Percentiles rank a stretch among this genome's conserved stretches.
Conservation (phyloP, 805 yeast species). For the Candida oleophila region DNA sequence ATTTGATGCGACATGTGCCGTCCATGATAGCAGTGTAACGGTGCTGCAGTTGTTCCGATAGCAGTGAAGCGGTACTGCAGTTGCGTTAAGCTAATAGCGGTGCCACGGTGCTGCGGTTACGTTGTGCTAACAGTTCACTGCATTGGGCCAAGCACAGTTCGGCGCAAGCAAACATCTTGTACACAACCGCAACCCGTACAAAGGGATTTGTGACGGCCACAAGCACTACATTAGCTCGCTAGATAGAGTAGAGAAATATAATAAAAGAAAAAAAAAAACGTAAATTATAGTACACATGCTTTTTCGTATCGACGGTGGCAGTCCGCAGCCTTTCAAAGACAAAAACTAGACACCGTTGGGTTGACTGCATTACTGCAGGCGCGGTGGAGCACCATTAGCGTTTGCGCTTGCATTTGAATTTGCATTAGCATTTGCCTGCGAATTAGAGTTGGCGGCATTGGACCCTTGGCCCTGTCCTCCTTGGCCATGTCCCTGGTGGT, state of each 20-base stretch:
- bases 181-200: no score
- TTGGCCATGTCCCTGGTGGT: constrained; percentile 9
- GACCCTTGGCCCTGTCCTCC: not conserved
- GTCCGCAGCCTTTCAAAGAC: constrained; percentile 10
- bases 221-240: not conserved
- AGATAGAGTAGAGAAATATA: not conserved
- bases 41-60: no score
- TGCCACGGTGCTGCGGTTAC: no score
- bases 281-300: constrained; percentile 9
- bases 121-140: no score
- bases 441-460: constrained; percentile 1
- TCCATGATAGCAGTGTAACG: not conserved
- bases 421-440: not conserved
- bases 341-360: constrained; percentile 1
- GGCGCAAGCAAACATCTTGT: no score
- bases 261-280: constrained; percentile 1
- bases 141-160: no score
- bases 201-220: not conserved
- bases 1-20: constrained; percentile 2
- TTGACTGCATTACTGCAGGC: constrained; percentile 7
- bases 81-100: no score
- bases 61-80: no score
- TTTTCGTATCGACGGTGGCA: constrained; percentile 10
- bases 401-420: not conserved
- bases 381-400: not conserved